Base-by-base conservation (phyloP, 495 filamentous ascomycete genomes). In the Trichoderma asperelloides region DNA sequence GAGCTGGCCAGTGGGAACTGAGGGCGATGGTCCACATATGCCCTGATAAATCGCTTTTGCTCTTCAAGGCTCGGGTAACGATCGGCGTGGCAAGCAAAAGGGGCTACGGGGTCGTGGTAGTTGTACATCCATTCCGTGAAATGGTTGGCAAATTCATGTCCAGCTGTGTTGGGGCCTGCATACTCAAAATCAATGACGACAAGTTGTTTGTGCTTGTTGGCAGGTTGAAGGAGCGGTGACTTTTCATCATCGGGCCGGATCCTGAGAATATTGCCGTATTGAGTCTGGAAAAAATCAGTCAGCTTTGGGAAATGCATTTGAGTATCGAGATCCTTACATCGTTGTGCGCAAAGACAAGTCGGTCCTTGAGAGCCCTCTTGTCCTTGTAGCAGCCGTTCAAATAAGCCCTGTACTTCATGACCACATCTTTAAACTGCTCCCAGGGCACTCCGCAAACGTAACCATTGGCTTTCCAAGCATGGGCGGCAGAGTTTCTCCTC, bases 141-240 rank as follows among this genome's bases (percentile, higher is more conserved):
- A 75, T 99, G 95, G 76, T 99, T 99, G 64, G 93, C 95, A 75
- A 99, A 97, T 76, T 99, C 95, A 37, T 91, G 83, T 2, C 92
- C 96, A 6, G 87, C 88, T 1, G 87, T 79, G 73, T 97, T 99
- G 63, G 95, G 93, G 13, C 88, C 92, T 1, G 96, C 91, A 74
- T 99, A 99, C 74, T 99, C 95, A 71, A 99, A 99, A 77, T 99
- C 95, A 72, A 99, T 99, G 65, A 99, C 95, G 2, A 97, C 81
- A 5, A 99, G 85, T 73, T 94, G 93, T 75, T 93, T 97, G 78
- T 99, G 95, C 70, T 93, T 87, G 73, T 97, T 96, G 47, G 88
- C 85, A 0, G 95, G 96, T 40, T 91, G 84, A 9, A 97, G 87
- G 25, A 98, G 84, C 2, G 96, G 96, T 0, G 93, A 97, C 66